Evolutionary conservation across 2,329 filamentous ascomycete genomes (phyloP), one percentile per base, ranked within the genome.

Genomic region (Drechslerella coelobrocha): DNA sequence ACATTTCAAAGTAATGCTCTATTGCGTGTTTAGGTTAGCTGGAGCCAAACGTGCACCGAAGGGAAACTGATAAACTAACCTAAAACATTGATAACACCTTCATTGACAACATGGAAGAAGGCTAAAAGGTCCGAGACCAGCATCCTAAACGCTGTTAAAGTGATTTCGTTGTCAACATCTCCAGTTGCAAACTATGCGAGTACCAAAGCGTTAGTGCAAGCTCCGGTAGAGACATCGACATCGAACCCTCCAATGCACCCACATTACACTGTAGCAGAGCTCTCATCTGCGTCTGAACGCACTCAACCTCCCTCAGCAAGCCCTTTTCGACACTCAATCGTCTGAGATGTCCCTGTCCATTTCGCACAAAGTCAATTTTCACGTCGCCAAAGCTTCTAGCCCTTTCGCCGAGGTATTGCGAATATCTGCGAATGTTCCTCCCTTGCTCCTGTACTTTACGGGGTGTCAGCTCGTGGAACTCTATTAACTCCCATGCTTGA

Each of bases 1-100:
- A 97, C 89, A 99, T 93, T 81, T 99, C 94, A 76, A 99, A 99
- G 79, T 97, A 99, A 79, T 95, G 91, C 75, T 94, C 92, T 95
- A 73, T 21, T 60, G 29, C 23, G 7, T 51, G 14, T 72, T 65
- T 68, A 59, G 12, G 39, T n/a, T 10, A 50, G 8, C 3, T 10
- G 19, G 4, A 12, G 27, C 26, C 10, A 21, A 14, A 31, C 12
- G 31, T 62, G 17, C 17, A 24, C 19, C 19, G 19, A 39, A 39
- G n/a, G 17, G 34, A 14, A 14, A 39, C 26, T 2, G 6, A 29
- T 47, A 41, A 2, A 66, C 86, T 74, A 82, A 95, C 93, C 91
- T 63, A 99, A 82, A 68, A 99, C 91, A 79, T 96, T 97, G 80
- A 99, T 99, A 77, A 96, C 90, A 52, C 91, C 94, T 80, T 97